Evolutionary conservation across 768 basidiomycete species (phyloP), one percentile per base, ranked within the genome.

Genomic region (Pisolithus albus): DNA sequence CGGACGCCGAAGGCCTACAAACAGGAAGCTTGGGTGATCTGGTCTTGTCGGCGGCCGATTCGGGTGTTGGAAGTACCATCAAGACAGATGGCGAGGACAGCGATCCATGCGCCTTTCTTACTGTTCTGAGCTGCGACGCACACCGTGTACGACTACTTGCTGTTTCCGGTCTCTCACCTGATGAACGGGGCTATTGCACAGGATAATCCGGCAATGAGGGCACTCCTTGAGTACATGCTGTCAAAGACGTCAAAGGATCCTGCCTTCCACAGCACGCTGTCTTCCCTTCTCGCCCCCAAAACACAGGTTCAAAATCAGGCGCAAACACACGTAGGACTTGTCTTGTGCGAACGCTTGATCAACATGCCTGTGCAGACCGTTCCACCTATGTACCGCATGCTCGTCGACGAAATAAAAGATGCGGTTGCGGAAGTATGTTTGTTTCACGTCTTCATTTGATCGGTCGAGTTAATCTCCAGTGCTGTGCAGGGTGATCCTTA

Each of bases 321-420:
- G 34, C 67, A 71, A 36, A 72, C 73, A 15, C 81, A 87, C 54
- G 80, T 95, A 43, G 95, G 91, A 2, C 75, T 96, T 16, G 76
- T 97, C 8, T 73, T 99, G 56, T 88, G 85, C 56, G 92, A 96
- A 65, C 77, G 95, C 0, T 74, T 98, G 47, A 77, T 96, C 57
- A 99, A 98, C 65, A 94, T 99, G 84, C 95, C 95, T 0, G 86
- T 92, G 13, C 91, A 97, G 59, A 82, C 93, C 34, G 77, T 94
- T 8, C 87, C 92, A 5, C 93, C 92, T 1, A 86, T 96, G 84
- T 97, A 94, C 67, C 76, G 76, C 41, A 92, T 97, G 88, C 75
- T 98, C 21, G 70, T 74, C 0, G 83, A 88, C 44, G 95, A 99
- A 65, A 72, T 96, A n/a, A 72, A 81, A 36, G 81, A 76, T 72